These are phyloP conservation scores for Asterophora lycoperdoides DNA, from an alignment of 768 basidiomycete species.

Conservation along the genomic window DNA sequence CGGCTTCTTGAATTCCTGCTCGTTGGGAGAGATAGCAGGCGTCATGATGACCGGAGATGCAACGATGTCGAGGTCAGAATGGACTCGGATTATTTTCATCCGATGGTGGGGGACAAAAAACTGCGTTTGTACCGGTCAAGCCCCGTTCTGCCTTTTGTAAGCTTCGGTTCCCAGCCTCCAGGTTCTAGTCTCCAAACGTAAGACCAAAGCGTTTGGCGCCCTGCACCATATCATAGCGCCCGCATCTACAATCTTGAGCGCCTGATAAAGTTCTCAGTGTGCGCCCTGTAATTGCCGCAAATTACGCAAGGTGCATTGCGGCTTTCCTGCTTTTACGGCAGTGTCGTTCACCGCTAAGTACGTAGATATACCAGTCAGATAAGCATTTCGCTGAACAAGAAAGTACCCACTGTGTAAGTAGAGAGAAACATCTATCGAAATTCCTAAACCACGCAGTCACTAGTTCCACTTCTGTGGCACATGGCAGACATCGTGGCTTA, in stretches of 20 bases:
- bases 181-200: constrained; percentile 1
- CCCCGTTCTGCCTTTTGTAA: not conserved
- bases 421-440: no score
- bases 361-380: no score
- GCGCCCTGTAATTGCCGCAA: no score
- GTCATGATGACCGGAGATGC: no score
- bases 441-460: no score
- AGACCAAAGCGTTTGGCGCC: not conserved
- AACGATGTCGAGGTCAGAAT: no score
- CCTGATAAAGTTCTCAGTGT: not conserved
- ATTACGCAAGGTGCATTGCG: not conserved
- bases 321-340: not conserved
- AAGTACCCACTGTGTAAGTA: no score
- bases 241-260: constrained; percentile 1
- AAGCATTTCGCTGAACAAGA: no score
- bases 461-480: not conserved
- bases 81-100: no score
- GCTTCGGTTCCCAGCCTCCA: not conserved
- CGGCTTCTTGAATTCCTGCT: constrained; percentile 14
- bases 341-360: not conserved
- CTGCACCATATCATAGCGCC: not conserved
- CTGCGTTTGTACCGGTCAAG: not conserved
- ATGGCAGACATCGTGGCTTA: not conserved
- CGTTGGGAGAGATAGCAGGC: not conserved
- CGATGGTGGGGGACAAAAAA: not conserved